These are phyloP conservation scores for Populus pruinosa DNA, from an alignment of 345 rosid genomes.

Conservation along the genomic window DNA sequence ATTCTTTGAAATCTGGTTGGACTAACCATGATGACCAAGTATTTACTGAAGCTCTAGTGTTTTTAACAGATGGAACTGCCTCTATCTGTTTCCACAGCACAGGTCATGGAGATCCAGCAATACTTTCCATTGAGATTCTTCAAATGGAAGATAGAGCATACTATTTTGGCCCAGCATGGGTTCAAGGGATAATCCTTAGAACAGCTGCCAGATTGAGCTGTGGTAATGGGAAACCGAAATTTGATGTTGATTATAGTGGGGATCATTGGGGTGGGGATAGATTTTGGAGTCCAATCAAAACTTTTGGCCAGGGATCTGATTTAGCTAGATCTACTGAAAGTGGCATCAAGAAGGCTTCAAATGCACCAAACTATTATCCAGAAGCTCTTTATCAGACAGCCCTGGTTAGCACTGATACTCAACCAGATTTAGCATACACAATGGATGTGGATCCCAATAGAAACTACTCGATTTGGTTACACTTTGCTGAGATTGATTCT, in stretches of 20 bases:
- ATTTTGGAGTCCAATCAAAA: constrained; percentile 64
- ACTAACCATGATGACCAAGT: constrained; percentile 67
- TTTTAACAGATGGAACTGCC: constrained; percentile 59
- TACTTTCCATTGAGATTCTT: constrained; percentile 79
- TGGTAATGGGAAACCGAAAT: constrained; percentile 64
- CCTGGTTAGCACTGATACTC: constrained; percentile 58
- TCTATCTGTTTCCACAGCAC: constrained; percentile 94
- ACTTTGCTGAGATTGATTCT: constrained; percentile 90
- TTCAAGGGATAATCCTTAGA: constrained; percentile 56
- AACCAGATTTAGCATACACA: constrained; percentile 62
- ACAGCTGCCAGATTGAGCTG: constrained; percentile 74
- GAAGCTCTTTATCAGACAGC: constrained; percentile 83
- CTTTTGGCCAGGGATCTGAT: constrained; percentile 64
- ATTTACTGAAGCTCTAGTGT: constrained; percentile 74
- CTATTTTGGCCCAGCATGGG: constrained; percentile 56
- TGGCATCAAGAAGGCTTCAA: constrained; percentile 56
- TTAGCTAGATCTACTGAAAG: constrained; percentile 56
- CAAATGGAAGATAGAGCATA: constrained; percentile 81
- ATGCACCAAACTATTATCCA: constrained; percentile 82
- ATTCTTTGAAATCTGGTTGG: constrained; percentile 88
- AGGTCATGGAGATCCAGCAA: constrained; percentile 95
- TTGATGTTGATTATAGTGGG: constrained; percentile 71
- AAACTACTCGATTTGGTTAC: constrained; percentile 90
- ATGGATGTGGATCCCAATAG: constrained; percentile 88
- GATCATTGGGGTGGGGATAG: constrained; percentile 99